phyloP scores from a whole-genome alignment of 2,329 filamentous ascomycete genomes.

The Fusarium clavum region DNA sequence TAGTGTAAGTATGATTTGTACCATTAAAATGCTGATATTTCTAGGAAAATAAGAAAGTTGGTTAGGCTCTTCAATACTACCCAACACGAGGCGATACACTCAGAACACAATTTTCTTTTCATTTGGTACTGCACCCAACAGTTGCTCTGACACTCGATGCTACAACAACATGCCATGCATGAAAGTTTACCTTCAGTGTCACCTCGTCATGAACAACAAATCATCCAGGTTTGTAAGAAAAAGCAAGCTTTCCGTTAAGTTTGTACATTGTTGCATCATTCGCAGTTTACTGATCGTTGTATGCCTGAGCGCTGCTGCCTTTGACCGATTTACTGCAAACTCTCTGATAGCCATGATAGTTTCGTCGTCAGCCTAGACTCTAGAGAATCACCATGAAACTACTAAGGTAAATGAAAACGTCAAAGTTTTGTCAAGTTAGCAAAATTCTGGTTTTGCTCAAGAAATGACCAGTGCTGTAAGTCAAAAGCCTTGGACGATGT shows the following conservation, averaged over 20 bases:
- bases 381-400: neutral
- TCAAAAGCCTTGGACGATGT: conserved; percentile 34
- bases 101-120: neutral
- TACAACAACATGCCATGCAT: neutral
- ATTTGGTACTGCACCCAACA: neutral
- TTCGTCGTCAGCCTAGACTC: conserved; percentile 8
- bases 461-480: neutral
- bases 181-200: neutral
- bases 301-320: neutral
- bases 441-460: neutral
- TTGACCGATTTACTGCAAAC: conserved; percentile 6
- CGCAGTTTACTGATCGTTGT: neutral
- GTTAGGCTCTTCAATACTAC: no score
- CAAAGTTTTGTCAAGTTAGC: neutral
- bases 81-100: neutral
- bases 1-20: neutral
- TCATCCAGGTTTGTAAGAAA: neutral
- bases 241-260: neutral
- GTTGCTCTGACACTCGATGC: neutral
- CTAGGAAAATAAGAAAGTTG: neutral
- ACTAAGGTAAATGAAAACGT: neutral
- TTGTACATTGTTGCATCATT: conserved; percentile 6
- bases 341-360: conserved; percentile 1
- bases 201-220: neutral
- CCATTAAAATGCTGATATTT: neutral